Percentiles rank a stretch among this genome's conserved stretches.
Conservation (phyloP, 164 flowering plant genomes). For the Malania oleifera region DNA sequence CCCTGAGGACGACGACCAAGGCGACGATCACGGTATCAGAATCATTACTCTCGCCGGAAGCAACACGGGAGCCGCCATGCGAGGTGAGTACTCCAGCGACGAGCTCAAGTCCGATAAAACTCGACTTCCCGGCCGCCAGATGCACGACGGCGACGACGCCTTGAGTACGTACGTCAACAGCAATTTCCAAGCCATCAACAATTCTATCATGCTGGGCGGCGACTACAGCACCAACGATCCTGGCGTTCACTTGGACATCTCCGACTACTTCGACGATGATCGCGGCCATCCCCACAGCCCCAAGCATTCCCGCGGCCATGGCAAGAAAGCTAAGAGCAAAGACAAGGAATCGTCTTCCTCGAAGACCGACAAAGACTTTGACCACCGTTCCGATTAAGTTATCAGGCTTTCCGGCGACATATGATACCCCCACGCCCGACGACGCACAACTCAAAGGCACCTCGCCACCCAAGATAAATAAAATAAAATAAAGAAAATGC, state of each 20-base stretch:
- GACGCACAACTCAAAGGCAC: too few relatives aligned
- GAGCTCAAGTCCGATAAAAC: slow-evolving; percentile 23
- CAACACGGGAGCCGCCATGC: slow-evolving; percentile 71
- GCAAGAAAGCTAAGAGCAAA: slow-evolving; percentile 29
- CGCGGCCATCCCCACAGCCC: neutral
- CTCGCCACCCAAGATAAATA: too few relatives aligned
- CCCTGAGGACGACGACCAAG: slow-evolving; percentile 20
- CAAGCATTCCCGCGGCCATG: slow-evolving; percentile 13
- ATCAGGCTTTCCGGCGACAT: too few relatives aligned
- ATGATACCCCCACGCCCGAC: too few relatives aligned
- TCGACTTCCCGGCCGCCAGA: neutral
- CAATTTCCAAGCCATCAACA: slow-evolving; percentile 77
- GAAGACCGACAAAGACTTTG: slow-evolving; percentile 20
- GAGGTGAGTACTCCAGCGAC: slow-evolving; percentile 37
- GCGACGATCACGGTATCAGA: slow-evolving; percentile 33
- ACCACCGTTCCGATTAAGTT: slow-evolving; percentile 5
- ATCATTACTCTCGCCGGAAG: slow-evolving; percentile 69
- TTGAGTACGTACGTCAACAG: slow-evolving; percentile 56
- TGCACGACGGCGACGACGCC: slow-evolving; percentile 25
- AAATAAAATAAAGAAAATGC: too few relatives aligned
- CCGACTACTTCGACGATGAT: slow-evolving; percentile 23
- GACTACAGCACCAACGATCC: slow-evolving; percentile 64
- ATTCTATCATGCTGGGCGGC: slow-evolving; percentile 70
- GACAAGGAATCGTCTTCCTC: slow-evolving; percentile 15
- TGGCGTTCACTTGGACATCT: slow-evolving; percentile 67